These are phyloP conservation scores for Fusarium lateritium DNA, from an alignment of 2,329 filamentous ascomycete species.

Conservation along the genomic window DNA sequence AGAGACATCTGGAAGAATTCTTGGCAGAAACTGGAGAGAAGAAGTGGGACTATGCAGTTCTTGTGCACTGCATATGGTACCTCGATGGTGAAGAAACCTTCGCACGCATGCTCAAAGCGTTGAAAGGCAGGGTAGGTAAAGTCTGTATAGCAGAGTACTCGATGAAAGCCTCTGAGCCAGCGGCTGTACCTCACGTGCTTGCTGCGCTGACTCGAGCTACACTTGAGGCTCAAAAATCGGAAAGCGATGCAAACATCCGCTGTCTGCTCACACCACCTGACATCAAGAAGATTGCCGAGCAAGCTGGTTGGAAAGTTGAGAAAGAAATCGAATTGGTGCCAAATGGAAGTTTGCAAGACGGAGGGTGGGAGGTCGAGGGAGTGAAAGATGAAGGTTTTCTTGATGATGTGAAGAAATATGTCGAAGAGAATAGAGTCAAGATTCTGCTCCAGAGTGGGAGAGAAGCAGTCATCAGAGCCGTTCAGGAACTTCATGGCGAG, in stretches of 20 bases:
- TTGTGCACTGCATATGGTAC: conserved; percentile 25
- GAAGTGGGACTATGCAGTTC: conserved; percentile 16
- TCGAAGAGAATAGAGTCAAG: not conserved
- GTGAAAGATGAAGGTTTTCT: conserved; percentile 1
- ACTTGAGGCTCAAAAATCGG: conserved; percentile 3
- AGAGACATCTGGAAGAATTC: not conserved
- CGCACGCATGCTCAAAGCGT: not conserved
- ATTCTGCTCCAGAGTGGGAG: not conserved
- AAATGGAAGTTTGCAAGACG: conserved; percentile 3
- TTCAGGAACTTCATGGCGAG: fast-evolving
- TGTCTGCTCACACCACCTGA: conserved; percentile 3
- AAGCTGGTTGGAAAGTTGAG: not conserved
- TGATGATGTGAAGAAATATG: not conserved
- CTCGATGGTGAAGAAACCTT: conserved; percentile 2
- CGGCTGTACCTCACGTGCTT: conserved; percentile 12
- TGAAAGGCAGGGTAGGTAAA: conserved; percentile 1
- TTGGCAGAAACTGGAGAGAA: not conserved
- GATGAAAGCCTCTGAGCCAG: conserved; percentile 14
- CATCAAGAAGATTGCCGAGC: not conserved
- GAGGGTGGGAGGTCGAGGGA: conserved; percentile 14
- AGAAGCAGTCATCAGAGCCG: not conserved
- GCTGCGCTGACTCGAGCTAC: conserved; percentile 15
- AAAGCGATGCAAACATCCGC: conserved; percentile 16
- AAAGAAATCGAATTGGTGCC: not conserved
- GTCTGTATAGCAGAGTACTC: conserved; percentile 21